Evolutionary conservation across 2,329 filamentous ascomycete genomes (phyloP).

Genomic region (Xylaria sp.): DNA sequence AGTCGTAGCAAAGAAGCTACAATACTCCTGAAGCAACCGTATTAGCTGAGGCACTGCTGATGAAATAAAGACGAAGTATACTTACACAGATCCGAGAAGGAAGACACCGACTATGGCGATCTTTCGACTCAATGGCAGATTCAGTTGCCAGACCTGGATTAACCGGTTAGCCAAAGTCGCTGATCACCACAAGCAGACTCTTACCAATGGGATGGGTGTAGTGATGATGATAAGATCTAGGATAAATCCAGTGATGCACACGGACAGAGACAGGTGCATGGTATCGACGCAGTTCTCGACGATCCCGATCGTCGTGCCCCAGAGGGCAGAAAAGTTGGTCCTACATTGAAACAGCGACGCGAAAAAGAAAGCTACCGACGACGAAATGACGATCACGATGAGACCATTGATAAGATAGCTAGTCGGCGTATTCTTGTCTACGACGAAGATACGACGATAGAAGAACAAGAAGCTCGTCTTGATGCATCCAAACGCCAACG

Average conservation of each 20-base stretch:
- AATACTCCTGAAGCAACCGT: not conserved
- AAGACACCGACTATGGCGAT: conserved; percentile 9
- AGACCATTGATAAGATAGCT: conserved; percentile 10
- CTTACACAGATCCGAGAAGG: conserved; percentile 14
- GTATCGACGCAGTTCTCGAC: conserved; percentile 8
- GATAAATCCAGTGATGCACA: conserved; percentile 21
- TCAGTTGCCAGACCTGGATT: conserved; percentile 10
- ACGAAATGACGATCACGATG: conserved; percentile 9
- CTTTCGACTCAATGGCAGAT: conserved; percentile 6
- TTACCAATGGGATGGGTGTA: conserved; percentile 22
- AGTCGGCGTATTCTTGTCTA: conserved; percentile 5
- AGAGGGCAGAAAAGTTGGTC: conserved; percentile 14
- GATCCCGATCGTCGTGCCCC: conserved; percentile 12
- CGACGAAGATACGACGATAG: conserved; percentile 22
- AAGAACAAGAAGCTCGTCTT: conserved; percentile 25
- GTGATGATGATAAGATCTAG: conserved; percentile 17
- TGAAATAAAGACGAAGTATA: too few species aligned
- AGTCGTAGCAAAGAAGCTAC: conserved; percentile 8
- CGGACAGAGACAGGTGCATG: conserved; percentile 3
- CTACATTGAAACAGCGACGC: conserved; percentile 19
- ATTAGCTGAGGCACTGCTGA: not conserved
- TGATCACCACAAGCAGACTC: not conserved
- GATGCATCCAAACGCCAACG: conserved; percentile 20
- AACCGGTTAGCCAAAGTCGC: too few species aligned
- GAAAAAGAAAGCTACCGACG: conserved; percentile 18